Base-by-base conservation (phyloP, 108 stramenopile species). In the Mediolabrus comicus region DNA sequence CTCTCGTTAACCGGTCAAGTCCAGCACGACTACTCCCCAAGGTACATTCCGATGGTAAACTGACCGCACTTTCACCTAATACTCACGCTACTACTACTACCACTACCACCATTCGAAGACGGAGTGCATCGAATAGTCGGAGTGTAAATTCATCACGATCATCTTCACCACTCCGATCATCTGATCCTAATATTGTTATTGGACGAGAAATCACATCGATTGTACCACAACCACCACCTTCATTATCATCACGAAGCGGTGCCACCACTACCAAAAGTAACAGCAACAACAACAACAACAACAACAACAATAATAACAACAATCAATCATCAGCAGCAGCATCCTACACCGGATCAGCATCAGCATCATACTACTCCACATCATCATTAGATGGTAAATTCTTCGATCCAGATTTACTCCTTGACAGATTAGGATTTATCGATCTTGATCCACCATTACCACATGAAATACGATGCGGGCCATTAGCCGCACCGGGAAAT, bases 361-460 rank as follows among this genome's bases (percentile, higher is more conserved):
- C 33, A 6, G 5, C 3, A 16, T 7, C 7, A 28, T 60, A 24
- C 28, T 61, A 46, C 31, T 22, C 43, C 2, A 28, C 28, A 3
- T 69, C 68, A 14, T 49, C 43, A n/a, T 59, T 70, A 31, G 69
- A 70, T 30, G 69, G 69, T n/a, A 60, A 49, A 38, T 65, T 66
- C 28, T 49, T 49, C 46, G 71, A 79, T 43, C 71, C 78, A 0
- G 78, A 79, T 31, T 13, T 79, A 25, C 51, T 79, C 12, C 51
- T 72, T 22, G 78, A 79, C 33, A 59, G 66, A 17, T 12, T 79
- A 3, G 78, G 71, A 0, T 79, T 79, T 35, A 69, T 79, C 46
- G 78, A 79, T n/a, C 64, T 79, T 14, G 77, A 79, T 36, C 77
- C 77, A 11, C 77, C 77, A 3, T 51, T 79, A 3, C 77, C 77